Percentiles rank a stretch among this genome's conserved stretches.
Evolutionary conservation across 176 grass and related monocot genomes (phyloP).

Genomic region (Avena eriantha): DNA sequence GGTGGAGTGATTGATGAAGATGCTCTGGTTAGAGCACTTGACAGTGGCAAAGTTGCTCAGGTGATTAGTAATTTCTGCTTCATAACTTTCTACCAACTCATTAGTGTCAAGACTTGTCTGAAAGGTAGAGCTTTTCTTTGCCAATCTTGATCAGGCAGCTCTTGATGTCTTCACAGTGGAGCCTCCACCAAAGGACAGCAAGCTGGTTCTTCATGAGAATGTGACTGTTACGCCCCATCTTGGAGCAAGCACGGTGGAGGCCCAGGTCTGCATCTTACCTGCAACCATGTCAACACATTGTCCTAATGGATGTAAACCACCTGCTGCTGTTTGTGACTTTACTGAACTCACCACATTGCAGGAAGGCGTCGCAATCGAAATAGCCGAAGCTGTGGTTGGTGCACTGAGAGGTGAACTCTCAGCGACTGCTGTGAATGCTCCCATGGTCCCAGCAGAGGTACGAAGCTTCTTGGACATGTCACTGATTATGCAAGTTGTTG

Average conservation of each 20-base stretch:
- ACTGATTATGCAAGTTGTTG: background rate
- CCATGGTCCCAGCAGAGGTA: constrained; percentile 97
- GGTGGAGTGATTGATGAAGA: constrained; percentile 97
- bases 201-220: constrained; percentile 89
- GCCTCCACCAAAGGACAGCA: constrained; percentile 80
- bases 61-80: constrained; percentile 43
- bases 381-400: constrained; percentile 85
- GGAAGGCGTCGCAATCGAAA: constrained; percentile 96
- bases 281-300: background rate
- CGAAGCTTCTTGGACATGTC: constrained; percentile 17
- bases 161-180: constrained; percentile 96
- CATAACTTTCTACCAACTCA: background rate
- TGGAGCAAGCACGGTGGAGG: constrained; percentile 94
- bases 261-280: constrained; percentile 70
- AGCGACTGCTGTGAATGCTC: constrained; percentile 92
- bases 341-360: constrained; percentile 46
- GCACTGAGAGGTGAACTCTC: constrained; percentile 86
- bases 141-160: constrained; percentile 71
- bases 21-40: constrained; percentile 89
- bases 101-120: constrained; percentile 19
- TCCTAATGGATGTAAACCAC: constrained; percentile 14
- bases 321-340: constrained; percentile 2
- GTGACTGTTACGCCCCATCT: constrained; percentile 93
- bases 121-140: constrained; percentile 20
- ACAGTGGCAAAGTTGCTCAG: constrained; percentile 88